phyloP scores from a whole-genome alignment of 352 stramenopile species.

The Globisporangium viniferum region DNA sequence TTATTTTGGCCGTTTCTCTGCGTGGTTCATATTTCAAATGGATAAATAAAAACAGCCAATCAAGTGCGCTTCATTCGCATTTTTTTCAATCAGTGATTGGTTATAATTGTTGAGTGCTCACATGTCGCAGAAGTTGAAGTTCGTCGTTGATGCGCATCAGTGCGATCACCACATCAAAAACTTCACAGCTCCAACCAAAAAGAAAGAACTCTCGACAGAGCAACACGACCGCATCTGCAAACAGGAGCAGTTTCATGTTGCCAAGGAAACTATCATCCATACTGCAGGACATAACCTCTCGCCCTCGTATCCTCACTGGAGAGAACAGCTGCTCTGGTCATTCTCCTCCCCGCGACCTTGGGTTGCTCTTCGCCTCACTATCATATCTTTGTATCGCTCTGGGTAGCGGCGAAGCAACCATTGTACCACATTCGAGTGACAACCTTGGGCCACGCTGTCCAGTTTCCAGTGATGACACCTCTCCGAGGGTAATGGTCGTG shows the following conservation, averaged over 20 bases:
- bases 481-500: neutral
- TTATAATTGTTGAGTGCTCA: too few species aligned
- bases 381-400: neutral
- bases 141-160: constrained; percentile 9
- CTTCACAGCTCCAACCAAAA: neutral
- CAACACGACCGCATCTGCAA: too few species aligned
- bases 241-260: too few species aligned
- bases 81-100: too few species aligned
- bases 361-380: neutral
- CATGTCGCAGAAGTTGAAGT: constrained; percentile 8
- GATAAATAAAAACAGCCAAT: neutral
- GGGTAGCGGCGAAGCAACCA: neutral
- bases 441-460: neutral
- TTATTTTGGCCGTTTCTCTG: neutral
- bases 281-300: too few species aligned
- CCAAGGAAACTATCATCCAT: too few species aligned
- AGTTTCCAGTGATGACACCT: neutral
- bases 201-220: neutral
- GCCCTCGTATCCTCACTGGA: neutral
- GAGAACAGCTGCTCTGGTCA: neutral
- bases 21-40: neutral
- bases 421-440: neutral
- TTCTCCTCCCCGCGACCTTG: too few species aligned
- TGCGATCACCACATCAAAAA: neutral
- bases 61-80: neutral